phyloP scores from a whole-genome alignment of 169 alveolate species.

The Plasmodium yoelii region DNA sequence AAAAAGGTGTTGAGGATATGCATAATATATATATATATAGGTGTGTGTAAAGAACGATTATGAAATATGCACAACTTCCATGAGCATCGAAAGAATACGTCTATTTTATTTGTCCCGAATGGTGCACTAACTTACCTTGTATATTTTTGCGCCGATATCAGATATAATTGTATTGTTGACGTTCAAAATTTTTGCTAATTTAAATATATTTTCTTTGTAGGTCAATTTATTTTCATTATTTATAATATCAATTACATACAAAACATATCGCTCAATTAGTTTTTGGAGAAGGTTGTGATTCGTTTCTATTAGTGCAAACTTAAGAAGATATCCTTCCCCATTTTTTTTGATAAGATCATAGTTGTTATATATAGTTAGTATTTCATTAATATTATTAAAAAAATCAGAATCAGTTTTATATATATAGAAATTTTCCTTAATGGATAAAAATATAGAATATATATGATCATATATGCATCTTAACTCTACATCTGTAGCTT shows the following conservation, averaged over 20 bases:
- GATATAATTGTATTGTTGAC: slow-evolving; percentile 7
- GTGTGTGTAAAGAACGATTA: neutral
- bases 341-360: slow-evolving; percentile 37
- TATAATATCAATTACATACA: slow-evolving; percentile 52
- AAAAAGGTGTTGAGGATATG: neutral
- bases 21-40: slow-evolving; percentile 6
- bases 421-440: slow-evolving; percentile 64
- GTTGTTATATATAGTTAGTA: slow-evolving; percentile 43
- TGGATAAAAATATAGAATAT: slow-evolving; percentile 9
- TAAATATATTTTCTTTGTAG: slow-evolving; percentile 45
- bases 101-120: too few relatives aligned
- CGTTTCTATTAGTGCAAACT: slow-evolving; percentile 43
- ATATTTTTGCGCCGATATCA: slow-evolving; percentile 43
- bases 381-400: slow-evolving; percentile 44
- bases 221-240: slow-evolving; percentile 25
- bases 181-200: slow-evolving; percentile 9
- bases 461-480: slow-evolving; percentile 49
- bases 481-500: slow-evolving; percentile 41
- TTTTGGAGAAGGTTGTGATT: slow-evolving; percentile 27
- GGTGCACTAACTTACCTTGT: slow-evolving; percentile 28
- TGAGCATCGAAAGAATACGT: too few relatives aligned
- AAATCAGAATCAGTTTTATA: slow-evolving; percentile 44
- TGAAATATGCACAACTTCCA: too few relatives aligned
- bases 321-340: slow-evolving; percentile 18
- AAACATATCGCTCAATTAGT: slow-evolving; percentile 56